Evolutionary conservation across 2,329 filamentous ascomycete species (phyloP).

Genomic region (Paraphaeosphaeria sporulosa): DNA sequence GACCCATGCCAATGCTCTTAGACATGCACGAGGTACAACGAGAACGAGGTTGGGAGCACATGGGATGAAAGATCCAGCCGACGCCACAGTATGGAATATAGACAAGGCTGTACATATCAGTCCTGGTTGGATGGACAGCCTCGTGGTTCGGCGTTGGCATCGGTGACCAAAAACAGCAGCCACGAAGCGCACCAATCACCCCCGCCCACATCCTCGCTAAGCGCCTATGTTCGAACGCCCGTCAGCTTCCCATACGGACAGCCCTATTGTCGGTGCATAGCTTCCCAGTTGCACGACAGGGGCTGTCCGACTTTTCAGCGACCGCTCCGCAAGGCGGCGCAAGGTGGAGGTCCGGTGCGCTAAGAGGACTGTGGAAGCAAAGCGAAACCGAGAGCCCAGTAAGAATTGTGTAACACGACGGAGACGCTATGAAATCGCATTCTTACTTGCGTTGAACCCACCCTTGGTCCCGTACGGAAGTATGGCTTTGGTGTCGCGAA

Average conservation of each 20-base stretch:
- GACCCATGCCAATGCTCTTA: background rate
- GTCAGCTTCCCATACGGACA: constrained; percentile 7
- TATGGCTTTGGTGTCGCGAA: background rate
- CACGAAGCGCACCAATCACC: constrained; percentile 1
- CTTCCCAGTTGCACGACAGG: background rate
- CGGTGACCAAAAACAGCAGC: constrained; percentile 10
- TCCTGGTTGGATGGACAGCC: background rate
- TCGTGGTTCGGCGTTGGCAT: constrained; percentile 9
- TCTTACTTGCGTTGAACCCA: background rate
- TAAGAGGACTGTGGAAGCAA: background rate
- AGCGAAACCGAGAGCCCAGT: background rate
- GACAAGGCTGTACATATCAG: background rate
- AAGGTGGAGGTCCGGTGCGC: background rate
- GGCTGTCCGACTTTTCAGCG: background rate
- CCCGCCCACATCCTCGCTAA: constrained; percentile 1
- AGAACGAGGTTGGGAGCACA: background rate
- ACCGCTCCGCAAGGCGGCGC: background rate
- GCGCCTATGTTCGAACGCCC: constrained; percentile 1
- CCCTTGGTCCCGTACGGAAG: background rate
- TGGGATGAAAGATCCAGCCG: background rate
- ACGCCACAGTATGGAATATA: background rate
- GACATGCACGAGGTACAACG: background rate
- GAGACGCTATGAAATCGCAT: background rate
- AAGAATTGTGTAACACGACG: background rate
- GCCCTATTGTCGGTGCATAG: constrained; percentile 7